Base-by-base conservation (phyloP, 164 flowering plant species). In the Hamamelis virginiana region DNA sequence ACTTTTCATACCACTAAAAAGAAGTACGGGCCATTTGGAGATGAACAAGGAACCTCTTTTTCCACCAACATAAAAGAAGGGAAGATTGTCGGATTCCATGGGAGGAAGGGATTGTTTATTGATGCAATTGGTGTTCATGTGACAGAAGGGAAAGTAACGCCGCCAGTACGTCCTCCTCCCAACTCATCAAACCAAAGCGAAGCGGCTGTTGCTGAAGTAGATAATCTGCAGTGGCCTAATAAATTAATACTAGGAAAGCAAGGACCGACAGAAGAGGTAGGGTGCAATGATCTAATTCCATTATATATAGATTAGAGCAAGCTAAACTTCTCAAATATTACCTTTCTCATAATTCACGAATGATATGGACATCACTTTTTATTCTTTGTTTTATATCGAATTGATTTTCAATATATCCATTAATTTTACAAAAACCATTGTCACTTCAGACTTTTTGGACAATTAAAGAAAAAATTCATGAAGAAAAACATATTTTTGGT, bases 21-120 rank as follows among this genome's bases (percentile, higher is more conserved):
- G 27, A 83, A 79, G 47, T 79, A 92, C 62, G 96, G 97, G 8
- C 97, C 97, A 3, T 92, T 50, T 57, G 97, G 97, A 19, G 94
- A 89, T 41, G 90, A 85, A 76, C 84, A 83, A 80, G 98, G 98
- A 52, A 73, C 72, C 11, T 61, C 72, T 15, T 91, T 93, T 72
- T 66, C 89, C 12, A 72, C 84, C 44, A 78, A 80, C 26, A 21
- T 73, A 28, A 68, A 64, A 9, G 86, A 82, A 73, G 94, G 95
- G 25, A 82, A 58, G 72, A 73, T 93, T 22, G 90, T 91, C 27
- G 97, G 98, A 45, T 82, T 93, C 67, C 89, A 86, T 75, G 98
- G 98, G 13, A 83, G 84, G 67, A 84, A 72, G 10, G 98, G 98
- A 15, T 64, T 85, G 67, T 86, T 85, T 67, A 27, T 93, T 38